These are phyloP conservation scores for Boletus sp. DNA, from an alignment of 768 basidiomycete species.

Conservation along the genomic window DNA sequence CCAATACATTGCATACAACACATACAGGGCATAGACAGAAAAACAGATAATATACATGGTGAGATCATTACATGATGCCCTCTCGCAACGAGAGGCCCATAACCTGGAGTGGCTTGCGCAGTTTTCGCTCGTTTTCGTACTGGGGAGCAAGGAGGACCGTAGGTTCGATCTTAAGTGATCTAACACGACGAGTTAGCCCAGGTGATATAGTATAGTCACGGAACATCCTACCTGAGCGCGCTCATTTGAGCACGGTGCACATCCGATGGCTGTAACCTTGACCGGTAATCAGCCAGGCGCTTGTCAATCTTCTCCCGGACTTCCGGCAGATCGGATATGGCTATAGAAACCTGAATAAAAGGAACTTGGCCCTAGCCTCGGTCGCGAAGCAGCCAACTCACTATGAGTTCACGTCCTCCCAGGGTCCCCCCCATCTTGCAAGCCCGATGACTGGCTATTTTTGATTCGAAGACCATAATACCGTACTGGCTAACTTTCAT, in stretches of 20 bases:
- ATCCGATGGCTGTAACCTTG: conserved; percentile 17
- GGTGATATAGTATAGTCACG: no score
- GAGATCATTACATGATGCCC: conserved; percentile 20
- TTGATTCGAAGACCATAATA: conserved; percentile 43
- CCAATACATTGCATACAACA: conserved; percentile 9
- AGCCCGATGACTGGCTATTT: conserved; percentile 40
- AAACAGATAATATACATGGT: not conserved
- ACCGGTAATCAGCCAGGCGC: conserved; percentile 25
- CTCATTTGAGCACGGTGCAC: conserved; percentile 22
- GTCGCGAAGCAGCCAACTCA: conserved; percentile 27
- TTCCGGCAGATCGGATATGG: conserved; percentile 35
- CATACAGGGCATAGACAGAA: not conserved
- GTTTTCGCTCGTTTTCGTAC: not conserved
- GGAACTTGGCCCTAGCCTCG: not conserved
- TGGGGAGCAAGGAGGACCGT: conserved; percentile 25
- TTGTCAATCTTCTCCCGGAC: conserved; percentile 29
- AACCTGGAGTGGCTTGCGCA: conserved; percentile 4
- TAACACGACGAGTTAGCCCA: conserved; percentile 12
- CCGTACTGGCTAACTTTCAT: conserved; percentile 50
- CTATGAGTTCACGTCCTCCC: conserved; percentile 40
- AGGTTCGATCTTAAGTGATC: conserved; percentile 26
- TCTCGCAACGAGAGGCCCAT: conserved; percentile 19
- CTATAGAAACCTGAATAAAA: conserved; percentile 24
- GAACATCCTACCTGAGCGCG: conserved; percentile 19
- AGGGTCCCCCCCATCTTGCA: conserved; percentile 41